A percentile compares a stretch with the other conserved stretches of the same genome.
These are phyloP conservation scores for Cryphonectria radicalis DNA, from an alignment of 2,329 filamentous ascomycete species.

Conservation along the genomic window DNA sequence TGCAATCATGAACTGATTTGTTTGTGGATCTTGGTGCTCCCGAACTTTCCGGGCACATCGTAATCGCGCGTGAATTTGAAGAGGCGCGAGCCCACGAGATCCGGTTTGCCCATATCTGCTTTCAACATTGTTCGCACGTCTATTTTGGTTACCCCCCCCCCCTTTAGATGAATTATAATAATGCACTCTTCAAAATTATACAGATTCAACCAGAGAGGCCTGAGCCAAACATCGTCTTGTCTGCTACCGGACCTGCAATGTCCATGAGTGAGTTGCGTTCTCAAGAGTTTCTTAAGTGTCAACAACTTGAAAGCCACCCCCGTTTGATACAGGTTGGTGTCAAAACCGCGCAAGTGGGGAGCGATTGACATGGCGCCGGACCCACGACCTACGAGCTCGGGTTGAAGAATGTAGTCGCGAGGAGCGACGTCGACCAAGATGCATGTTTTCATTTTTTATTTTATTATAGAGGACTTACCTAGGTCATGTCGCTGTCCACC, in stretches of 20 bases:
- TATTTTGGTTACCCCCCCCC: too few relatives aligned
- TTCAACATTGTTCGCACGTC: background rate
- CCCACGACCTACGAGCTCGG: background rate
- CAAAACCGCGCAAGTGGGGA: slow-evolving; percentile 4
- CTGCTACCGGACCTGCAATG: background rate
- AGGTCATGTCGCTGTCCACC: background rate
- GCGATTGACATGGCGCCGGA: background rate
- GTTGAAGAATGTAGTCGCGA: background rate
- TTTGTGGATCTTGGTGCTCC: background rate
- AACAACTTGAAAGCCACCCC: background rate
- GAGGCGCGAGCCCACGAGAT: background rate
- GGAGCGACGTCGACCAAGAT: background rate
- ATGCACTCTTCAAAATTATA: too few relatives aligned
- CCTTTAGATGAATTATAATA: too few relatives aligned
- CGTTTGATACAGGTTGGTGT: background rate
- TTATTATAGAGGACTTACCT: background rate
- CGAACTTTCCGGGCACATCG: background rate
- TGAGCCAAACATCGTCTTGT: background rate
- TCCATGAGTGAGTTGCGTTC: background rate
- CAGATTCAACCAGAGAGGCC: background rate
- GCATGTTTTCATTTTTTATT: background rate
- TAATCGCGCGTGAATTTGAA: background rate
- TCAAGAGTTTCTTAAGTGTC: background rate
- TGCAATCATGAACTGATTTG: background rate
- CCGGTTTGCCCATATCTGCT: background rate